Conservation (phyloP, 768 basidiomycete species). For the Termitomyces sp. region DNA sequence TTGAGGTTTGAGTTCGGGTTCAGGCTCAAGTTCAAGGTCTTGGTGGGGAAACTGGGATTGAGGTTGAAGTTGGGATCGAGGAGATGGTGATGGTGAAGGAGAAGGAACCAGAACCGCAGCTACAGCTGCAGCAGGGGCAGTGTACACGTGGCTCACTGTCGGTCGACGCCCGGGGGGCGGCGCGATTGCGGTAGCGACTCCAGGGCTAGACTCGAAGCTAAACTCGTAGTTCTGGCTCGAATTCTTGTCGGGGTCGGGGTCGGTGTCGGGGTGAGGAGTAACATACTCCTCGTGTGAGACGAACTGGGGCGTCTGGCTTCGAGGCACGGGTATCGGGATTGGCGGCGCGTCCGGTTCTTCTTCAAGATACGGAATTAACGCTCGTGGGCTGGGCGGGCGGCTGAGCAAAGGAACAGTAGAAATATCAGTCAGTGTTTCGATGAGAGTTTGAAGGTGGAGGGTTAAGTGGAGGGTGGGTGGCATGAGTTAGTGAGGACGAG, state of each 20-base stretch:
- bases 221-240: too few relatives aligned
- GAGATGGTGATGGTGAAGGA: background rate
- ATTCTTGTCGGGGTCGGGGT: too few relatives aligned
- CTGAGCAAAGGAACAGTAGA: background rate
- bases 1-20: too few relatives aligned
- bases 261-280: too few relatives aligned
- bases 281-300: background rate
- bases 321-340: slow-evolving; percentile 14
- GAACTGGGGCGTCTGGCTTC: slow-evolving; percentile 9
- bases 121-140: too few relatives aligned
- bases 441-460: too few relatives aligned
- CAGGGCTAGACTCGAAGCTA: too few relatives aligned
- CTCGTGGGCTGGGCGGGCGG: background rate
- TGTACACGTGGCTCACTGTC: background rate
- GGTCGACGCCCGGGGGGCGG: background rate
- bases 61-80: background rate
- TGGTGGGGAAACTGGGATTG: too few relatives aligned
- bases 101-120: too few relatives aligned
- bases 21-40: too few relatives aligned
- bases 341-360: slow-evolving; percentile 6
- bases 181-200: too few relatives aligned
- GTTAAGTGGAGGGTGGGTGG: background rate
- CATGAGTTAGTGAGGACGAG: background rate
- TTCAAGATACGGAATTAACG: background rate
- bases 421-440: too few relatives aligned